These are phyloP conservation scores for Paramyrothecium roridum DNA, from an alignment of 2,329 filamentous ascomycete genomes.

Conservation along the genomic window DNA sequence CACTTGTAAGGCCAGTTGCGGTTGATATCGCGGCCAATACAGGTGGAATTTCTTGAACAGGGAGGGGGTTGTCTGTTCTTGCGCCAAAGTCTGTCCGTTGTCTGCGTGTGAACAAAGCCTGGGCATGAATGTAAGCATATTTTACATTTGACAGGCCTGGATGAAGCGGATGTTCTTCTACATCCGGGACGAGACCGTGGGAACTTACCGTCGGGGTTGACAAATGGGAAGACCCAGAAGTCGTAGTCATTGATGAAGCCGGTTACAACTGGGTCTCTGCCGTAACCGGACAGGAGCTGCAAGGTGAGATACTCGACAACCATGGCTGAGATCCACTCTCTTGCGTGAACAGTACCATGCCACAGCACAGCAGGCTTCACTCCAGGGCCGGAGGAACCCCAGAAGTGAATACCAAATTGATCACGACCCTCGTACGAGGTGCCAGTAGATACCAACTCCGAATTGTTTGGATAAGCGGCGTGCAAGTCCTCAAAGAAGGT, in stretches of 20 bases:
- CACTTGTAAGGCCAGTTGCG: constrained; percentile 49
- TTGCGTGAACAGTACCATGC: constrained; percentile 57
- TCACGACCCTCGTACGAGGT: constrained; percentile 39
- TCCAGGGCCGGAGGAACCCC: constrained; percentile 40
- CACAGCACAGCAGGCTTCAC: constrained; percentile 51
- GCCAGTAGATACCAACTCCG: constrained; percentile 45
- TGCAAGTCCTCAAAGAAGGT: constrained; percentile 41
- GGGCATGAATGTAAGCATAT: neutral
- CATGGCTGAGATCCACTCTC: constrained; percentile 59
- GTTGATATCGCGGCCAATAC: constrained; percentile 46
- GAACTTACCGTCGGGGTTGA: constrained; percentile 20
- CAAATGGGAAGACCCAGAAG: constrained; percentile 2
- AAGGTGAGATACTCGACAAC: constrained; percentile 52
- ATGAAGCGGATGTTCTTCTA: no score
- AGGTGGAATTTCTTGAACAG: constrained; percentile 17
- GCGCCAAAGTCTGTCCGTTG: constrained; percentile 40
- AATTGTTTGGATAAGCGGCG: constrained; percentile 33
- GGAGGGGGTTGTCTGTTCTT: constrained; percentile 40
- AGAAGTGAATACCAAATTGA: constrained; percentile 62
- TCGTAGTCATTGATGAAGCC: constrained; percentile 23
- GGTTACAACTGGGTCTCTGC: constrained; percentile 29
- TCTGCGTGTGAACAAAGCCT: constrained; percentile 43
- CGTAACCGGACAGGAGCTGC: constrained; percentile 43
- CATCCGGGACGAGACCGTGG: constrained; percentile 26
- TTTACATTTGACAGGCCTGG: neutral